These are phyloP conservation scores for Secale cereale DNA, from an alignment of 176 grass and related monocot genomes.

Conservation along the genomic window DNA sequence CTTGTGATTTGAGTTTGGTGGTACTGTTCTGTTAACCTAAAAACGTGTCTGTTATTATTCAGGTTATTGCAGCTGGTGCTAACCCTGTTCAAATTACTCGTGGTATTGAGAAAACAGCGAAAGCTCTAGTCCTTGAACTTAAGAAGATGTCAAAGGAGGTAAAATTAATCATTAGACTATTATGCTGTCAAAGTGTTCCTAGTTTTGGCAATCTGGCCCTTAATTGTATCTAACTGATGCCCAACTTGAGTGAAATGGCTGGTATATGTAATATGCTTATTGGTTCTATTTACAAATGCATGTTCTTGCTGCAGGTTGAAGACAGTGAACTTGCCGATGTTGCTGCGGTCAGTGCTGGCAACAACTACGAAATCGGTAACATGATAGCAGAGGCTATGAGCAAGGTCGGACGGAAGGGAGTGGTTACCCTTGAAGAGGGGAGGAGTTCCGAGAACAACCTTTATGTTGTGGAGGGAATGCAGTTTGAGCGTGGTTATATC, in stretches of 20 bases:
- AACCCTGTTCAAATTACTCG: constrained; percentile 97
- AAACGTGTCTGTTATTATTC: constrained; percentile 13
- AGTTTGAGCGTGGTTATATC: constrained; percentile 97
- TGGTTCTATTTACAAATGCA: neutral
- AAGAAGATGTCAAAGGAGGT: constrained; percentile 87
- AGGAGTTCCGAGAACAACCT: constrained; percentile 86
- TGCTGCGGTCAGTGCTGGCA: constrained; percentile 93
- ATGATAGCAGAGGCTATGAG: constrained; percentile 98
- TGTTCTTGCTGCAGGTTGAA: constrained; percentile 62
- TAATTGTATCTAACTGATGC: neutral
- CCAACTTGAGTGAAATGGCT: neutral
- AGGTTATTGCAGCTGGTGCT: constrained; percentile 94
- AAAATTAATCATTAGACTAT: neutral
- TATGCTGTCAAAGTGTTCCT: neutral
- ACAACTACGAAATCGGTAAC: constrained; percentile 90
- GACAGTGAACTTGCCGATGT: constrained; percentile 96
- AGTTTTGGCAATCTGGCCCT: neutral
- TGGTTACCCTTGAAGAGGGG: constrained; percentile 95
- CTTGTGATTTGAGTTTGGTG: neutral
- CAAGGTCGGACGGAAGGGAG: constrained; percentile 95
- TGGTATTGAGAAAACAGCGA: constrained; percentile 91
- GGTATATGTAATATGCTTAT: neutral
- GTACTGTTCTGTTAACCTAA: neutral
- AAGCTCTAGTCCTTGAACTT: constrained; percentile 77
- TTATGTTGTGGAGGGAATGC: constrained; percentile 98